Percentiles rank a stretch among this genome's conserved stretches.
These are phyloP conservation scores for Saccharomycodes ludwigii DNA, from an alignment of 805 yeast genomes.

Conservation along the genomic window DNA sequence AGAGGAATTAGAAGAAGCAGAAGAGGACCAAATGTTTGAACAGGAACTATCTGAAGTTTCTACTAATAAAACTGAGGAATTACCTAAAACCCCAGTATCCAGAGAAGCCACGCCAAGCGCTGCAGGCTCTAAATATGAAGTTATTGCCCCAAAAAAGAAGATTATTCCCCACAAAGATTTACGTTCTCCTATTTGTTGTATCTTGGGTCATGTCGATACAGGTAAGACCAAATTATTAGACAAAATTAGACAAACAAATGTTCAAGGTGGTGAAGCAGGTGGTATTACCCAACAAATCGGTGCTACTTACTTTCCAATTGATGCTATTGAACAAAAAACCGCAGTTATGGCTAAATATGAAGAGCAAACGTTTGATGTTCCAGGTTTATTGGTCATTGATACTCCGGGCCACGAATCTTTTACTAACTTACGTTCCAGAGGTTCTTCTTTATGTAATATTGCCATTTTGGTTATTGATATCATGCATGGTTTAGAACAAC, in stretches of 20 bases:
- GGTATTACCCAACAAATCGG: slow-evolving; percentile 99
- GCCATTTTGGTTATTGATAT: slow-evolving; percentile 97
- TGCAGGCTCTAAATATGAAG: slow-evolving; percentile 21
- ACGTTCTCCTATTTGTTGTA: slow-evolving; percentile 99
- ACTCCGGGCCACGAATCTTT: slow-evolving; percentile 99
- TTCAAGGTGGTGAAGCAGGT: slow-evolving; percentile 99
- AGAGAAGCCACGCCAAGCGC: slow-evolving; percentile 21
- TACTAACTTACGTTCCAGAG: slow-evolving; percentile 94
- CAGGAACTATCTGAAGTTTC: slow-evolving; percentile 15
- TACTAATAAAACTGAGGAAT: slow-evolving; percentile 15
- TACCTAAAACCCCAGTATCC: slow-evolving; percentile 1
- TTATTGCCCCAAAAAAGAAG: slow-evolving; percentile 25
- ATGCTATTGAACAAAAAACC: slow-evolving; percentile 83
- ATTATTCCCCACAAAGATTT: slow-evolving; percentile 38
- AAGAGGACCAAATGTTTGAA: slow-evolving; percentile 10
- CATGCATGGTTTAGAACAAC: slow-evolving; percentile 98
- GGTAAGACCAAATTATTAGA: slow-evolving; percentile 97
- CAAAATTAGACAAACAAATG: slow-evolving; percentile 96
- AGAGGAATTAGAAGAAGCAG: slow-evolving; percentile 20
- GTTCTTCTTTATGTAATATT: slow-evolving; percentile 97
- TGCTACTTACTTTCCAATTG: slow-evolving; percentile 98
- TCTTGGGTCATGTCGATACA: slow-evolving; percentile 98
- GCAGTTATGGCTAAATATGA: slow-evolving; percentile 81
- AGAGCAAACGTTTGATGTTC: slow-evolving; percentile 81
- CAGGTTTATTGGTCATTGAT: slow-evolving; percentile 92